Evolutionary conservation across 768 basidiomycete genomes (phyloP), one percentile per base, ranked within the genome.

Genomic region (Lentinula edodes): DNA sequence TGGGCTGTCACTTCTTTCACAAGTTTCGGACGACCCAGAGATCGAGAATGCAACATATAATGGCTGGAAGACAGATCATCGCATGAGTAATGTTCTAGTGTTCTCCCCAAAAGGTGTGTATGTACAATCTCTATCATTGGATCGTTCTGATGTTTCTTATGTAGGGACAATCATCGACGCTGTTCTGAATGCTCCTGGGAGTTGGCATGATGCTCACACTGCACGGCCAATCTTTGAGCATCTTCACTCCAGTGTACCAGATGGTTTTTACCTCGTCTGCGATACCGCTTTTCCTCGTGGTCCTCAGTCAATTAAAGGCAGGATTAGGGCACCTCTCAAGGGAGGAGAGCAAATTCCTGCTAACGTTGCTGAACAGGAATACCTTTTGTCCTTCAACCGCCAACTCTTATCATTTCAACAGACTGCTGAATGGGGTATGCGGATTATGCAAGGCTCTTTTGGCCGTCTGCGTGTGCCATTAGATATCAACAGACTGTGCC

Each of bases 21-120:
- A 77, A 55, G 69, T 69, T 20, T 73, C 74, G 1, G 68, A 70
- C 55, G 78, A 82, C 64, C 64, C 66, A 0, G 73, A 76, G 48
- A 68, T 80, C 20, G 74, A 81, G 64, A 80, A 81, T 66, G 71
- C 72, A 3, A 28, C 28, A 28, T 28, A 28, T 28, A 28, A 28
- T 28, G 28, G 28, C 28, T 28, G 28, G 28, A 43, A 43, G 15
- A 43, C 43, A 13, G 28, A 57, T 20, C 74, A 74, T 55, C 72
- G 62, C 43, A 60, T 67, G 6, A 73, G 66, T 45, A 66, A 60
- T 52, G 67, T 73, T 0, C 23, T 73, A 10, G 67, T 64, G 0
- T 74, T 72, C 51, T 66, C 69, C 1, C 64, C 72, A 2, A 18
- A 61, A 52, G 60, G 60, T 61, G 23, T 20, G 35, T 45, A 43